Conservation (phyloP, 2,329 filamentous ascomycete species). For the Pseudogymnoascus sp. region DNA sequence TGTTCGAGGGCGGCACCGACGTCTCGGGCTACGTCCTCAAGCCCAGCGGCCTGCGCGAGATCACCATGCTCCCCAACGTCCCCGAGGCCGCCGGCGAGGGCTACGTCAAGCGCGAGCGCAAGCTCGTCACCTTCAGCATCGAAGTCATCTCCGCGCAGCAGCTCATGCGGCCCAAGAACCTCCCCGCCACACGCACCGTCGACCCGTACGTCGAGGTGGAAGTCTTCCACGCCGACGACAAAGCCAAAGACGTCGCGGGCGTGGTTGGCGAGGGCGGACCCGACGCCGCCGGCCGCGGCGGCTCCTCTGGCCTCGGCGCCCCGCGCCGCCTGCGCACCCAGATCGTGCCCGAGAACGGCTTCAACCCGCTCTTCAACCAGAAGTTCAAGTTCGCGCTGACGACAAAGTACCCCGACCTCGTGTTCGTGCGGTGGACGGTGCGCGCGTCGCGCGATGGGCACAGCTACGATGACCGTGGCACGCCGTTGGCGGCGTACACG, state of each 20-base stretch:
- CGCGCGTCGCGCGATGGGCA: conserved; percentile 76
- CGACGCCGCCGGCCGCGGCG: conserved; percentile 54
- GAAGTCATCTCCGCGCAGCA: conserved; percentile 92
- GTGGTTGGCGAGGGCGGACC: conserved; percentile 53
- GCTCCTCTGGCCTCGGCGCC: conserved; percentile 57
- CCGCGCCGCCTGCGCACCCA: conserved; percentile 72
- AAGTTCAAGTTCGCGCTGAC: conserved; percentile 72
- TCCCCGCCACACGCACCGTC: conserved; percentile 65
- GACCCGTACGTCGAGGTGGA: conserved; percentile 95
- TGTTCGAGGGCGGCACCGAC: conserved; percentile 88
- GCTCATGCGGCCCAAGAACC: conserved; percentile 70
- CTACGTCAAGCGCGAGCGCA: conserved; percentile 63
- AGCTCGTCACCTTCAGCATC: conserved; percentile 75
- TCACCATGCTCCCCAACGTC: conserved; percentile 48
- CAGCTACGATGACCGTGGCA: conserved; percentile 52
- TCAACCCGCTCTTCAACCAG: conserved; percentile 82
- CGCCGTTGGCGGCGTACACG: conserved; percentile 73
- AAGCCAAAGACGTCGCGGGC: conserved; percentile 75
- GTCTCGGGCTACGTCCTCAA: conserved; percentile 90
- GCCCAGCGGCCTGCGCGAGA: conserved; percentile 72
- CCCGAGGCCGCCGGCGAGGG: conserved; percentile 41
- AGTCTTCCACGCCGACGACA: conserved; percentile 89
- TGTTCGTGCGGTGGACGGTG: conserved; percentile 89
- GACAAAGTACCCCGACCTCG: conserved; percentile 88
- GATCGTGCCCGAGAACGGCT: conserved; percentile 80